Conservation (phyloP, 2,329 filamentous ascomycete genomes). For the Diaporthe humulicola region DNA sequence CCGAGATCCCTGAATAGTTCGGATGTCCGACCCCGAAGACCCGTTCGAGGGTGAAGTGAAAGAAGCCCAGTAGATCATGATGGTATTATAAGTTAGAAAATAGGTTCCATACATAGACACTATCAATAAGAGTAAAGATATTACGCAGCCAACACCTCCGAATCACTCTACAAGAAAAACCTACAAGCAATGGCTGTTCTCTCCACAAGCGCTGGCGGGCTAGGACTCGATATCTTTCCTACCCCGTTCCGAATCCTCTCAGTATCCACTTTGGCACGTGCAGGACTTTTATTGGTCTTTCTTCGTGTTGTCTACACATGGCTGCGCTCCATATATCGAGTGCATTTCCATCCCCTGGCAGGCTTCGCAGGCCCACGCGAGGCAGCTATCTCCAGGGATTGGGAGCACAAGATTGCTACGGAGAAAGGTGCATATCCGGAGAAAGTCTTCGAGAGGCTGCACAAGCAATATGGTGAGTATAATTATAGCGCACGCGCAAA, state of each 20-base stretch:
- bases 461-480: not conserved
- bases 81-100: not conserved
- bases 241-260: not conserved
- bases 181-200: not conserved
- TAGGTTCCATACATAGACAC: not conserved
- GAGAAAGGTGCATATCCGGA: not conserved
- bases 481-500: accelerated
- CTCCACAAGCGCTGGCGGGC: not conserved
- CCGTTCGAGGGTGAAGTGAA: not conserved
- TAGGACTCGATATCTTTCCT: not conserved
- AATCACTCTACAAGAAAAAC: not conserved
- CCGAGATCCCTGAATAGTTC: not conserved
- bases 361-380: not conserved
- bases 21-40: not conserved
- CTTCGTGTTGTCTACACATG: not conserved
- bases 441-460: not conserved
- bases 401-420: not conserved
- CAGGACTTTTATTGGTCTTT: not conserved
- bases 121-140: not conserved
- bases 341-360: slow-evolving; percentile 2
- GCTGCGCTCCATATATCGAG: not conserved
- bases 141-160: not conserved
- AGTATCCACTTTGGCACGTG: not conserved
- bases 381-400: not conserved
- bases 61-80: too few relatives aligned